Evolutionary conservation across 2,329 filamentous ascomycete genomes (phyloP), one percentile per base, ranked within the genome.

Genomic region (Aspergillus floridensis): DNA sequence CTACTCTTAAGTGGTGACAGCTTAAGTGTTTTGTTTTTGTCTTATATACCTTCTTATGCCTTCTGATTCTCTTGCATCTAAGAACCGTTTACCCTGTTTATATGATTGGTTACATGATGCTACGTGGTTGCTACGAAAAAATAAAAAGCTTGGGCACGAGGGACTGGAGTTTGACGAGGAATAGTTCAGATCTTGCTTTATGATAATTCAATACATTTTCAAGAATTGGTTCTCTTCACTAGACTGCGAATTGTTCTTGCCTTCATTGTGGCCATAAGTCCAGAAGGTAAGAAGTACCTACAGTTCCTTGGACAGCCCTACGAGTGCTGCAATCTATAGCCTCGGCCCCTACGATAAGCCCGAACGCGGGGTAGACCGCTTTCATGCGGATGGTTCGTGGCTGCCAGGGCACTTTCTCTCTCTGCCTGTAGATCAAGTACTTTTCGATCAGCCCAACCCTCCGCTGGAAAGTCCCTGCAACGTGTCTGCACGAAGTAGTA

Each of bases 1-100:
- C 68, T 99, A 96, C 80, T 92, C 92, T 71, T 97, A 87, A 74
- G 63, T 49, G 53, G 61, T 58, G 21, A 59, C 46, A 63, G 59
- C 63, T 57, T 64, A 54, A 63, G 44, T 16, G 44, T 49, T 22
- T 8, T 14, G 35, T 32, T 53, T 29, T 24, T 53, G 58, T 63
- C 41, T 52, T 49, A 50, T 56, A 44, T 41, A 38, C 38, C 38
- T 49, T 41, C 50, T 48, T 41, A 32, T 55, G 58, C 52, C 46
- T 65, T 66, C 50, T 65, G 61, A 46, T 65, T 57, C 62, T 62
- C 64, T 63, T 51, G 58, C 31, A 52, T 59, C 53, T 24, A 48
- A 31, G 41, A 55, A 46, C 62, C 58, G 61, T 19, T 16, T 19
- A 44, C 60, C 58, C 61, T 65, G 65, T 70, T 64, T 63, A 66